Conservation (phyloP, 768 basidiomycete genomes). For the Hydnomerulius pinastri region DNA sequence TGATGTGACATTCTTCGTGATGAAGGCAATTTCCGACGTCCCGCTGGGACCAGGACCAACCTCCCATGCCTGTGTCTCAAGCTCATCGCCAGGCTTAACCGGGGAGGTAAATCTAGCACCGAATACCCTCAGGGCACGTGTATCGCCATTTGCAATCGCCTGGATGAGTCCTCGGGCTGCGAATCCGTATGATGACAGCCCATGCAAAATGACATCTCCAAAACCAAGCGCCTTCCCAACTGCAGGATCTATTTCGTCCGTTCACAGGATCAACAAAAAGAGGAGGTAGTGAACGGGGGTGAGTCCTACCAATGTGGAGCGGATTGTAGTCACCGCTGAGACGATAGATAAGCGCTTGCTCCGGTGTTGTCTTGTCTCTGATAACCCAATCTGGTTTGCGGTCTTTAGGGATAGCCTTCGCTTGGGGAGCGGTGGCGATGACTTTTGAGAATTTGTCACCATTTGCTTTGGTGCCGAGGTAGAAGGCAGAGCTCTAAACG, state of each 20-base stretch:
- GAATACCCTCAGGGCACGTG: slow-evolving; percentile 63
- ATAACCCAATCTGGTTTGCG: slow-evolving; percentile 62
- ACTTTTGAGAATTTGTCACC: slow-evolving; percentile 63
- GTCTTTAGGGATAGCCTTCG: slow-evolving; percentile 61
- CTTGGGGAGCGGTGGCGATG: slow-evolving; percentile 60
- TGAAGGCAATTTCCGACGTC: slow-evolving; percentile 59
- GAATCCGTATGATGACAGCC: slow-evolving; percentile 81
- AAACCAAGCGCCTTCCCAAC: slow-evolving; percentile 78
- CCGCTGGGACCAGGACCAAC: slow-evolving; percentile 65
- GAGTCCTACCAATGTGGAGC: slow-evolving; percentile 62
- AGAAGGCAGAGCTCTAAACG: slow-evolving; percentile 61
- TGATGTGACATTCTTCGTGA: slow-evolving; percentile 58
- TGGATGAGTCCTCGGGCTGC: slow-evolving; percentile 75
- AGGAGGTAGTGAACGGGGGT: not conserved
- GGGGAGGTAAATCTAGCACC: slow-evolving; percentile 81
- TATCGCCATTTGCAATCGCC: slow-evolving; percentile 59
- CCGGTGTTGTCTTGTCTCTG: slow-evolving; percentile 60
- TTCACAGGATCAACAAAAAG: not conserved
- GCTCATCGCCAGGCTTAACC: slow-evolving; percentile 78
- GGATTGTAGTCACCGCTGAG: slow-evolving; percentile 82
- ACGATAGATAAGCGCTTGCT: slow-evolving; percentile 72
- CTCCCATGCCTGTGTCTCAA: slow-evolving; percentile 82
- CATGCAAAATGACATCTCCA: slow-evolving; percentile 84
- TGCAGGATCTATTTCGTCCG: slow-evolving; percentile 53
- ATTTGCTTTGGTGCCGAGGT: slow-evolving; percentile 65